phyloP scores from a whole-genome alignment of 1,284 basidiomycete species.

The Butyriboletus appendiculatus region DNA sequence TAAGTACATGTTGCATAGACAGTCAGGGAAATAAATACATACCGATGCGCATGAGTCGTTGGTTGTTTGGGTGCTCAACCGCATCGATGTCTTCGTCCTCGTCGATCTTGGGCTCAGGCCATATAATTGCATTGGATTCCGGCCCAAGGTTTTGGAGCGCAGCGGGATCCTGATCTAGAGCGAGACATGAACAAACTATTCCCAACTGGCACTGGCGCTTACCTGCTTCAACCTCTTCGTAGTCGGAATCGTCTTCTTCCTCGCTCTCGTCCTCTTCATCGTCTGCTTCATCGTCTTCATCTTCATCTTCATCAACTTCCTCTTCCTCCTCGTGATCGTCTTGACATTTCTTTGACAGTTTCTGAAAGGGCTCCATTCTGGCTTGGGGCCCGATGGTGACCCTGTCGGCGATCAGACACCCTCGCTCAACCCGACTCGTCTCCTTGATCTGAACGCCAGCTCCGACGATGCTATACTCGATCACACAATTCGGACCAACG shows the following conservation, averaged over 20 bases:
- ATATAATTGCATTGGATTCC: slow-evolving; percentile 69
- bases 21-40: slow-evolving; percentile 6
- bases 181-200: slow-evolving; percentile 2
- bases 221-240: slow-evolving; percentile 67
- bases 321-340: slow-evolving; percentile 37
- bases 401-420: slow-evolving; percentile 80
- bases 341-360: slow-evolving; percentile 58
- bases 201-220: slow-evolving; percentile 22
- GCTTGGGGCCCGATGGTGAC: slow-evolving; percentile 79
- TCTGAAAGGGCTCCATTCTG: slow-evolving; percentile 67
- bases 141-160: slow-evolving; percentile 51
- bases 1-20: slow-evolving; percentile 1
- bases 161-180: slow-evolving; percentile 44
- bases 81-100: slow-evolving; percentile 65
- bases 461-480: slow-evolving; percentile 82
- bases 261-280: slow-evolving; percentile 35
- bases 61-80: slow-evolving; percentile 61
- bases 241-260: slow-evolving; percentile 53
- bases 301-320: slow-evolving; percentile 35
- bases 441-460: slow-evolving; percentile 73
- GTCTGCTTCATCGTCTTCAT: slow-evolving; percentile 37
- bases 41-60: slow-evolving; percentile 73
- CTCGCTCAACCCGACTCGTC: slow-evolving; percentile 59
- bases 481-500: slow-evolving; percentile 75
- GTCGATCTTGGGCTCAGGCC: slow-evolving; percentile 55